Base-by-base conservation (phyloP, 139 green algal genomes). In the Chloropicon primus region DNA sequence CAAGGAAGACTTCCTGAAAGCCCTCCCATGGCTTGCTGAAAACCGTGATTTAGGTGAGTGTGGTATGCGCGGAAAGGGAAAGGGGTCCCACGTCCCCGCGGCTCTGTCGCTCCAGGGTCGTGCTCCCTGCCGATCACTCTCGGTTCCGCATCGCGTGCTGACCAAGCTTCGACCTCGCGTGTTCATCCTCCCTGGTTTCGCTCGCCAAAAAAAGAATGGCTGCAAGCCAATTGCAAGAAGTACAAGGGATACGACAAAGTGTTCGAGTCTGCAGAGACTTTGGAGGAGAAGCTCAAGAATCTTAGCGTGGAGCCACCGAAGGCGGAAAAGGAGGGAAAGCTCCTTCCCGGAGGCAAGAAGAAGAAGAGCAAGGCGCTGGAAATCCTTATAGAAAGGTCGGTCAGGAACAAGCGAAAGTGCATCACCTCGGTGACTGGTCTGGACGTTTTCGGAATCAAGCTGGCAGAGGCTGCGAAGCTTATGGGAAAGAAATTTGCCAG, bases 401-500 rank as follows among this genome's bases (percentile, higher is more conserved):
- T 86, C 1, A 89, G 94, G 1, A 94, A 94, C 84, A 97, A 96
- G 87, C 96, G 94, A 77, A 98, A 98, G 86, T 89, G 82, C 80
- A 87, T 96, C 22, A 98, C 95, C 1, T 95, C 90, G 1, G 87
- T 98, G 2, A 86, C 82, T 22, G 94, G 94, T 0, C 77, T 98
- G 25, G 93, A 98, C 25, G 76, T 83, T 1, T 97, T 97, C 82
- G 89, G 89, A 17, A 83, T 97, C 1, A 97, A 97, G 84, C 89
- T 97, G 2, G n/a, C 73, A 21, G 93, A 98, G 5, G 94, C 93
- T 0, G 81, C 89, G 28, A 99, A 99, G 87, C 77, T 96, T 26
- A 96, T 98, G 79, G 95, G 95, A 74, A 99, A 99, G 80, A 98
- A 98, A 84, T 99, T 98, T 87, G 95, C 95, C 17, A 95, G 90